A percentile compares a stretch with the other conserved stretches of the same genome.
Evolutionary conservation across 345 rosid species (phyloP).

Genomic region (Gossypium mustelinum): DNA sequence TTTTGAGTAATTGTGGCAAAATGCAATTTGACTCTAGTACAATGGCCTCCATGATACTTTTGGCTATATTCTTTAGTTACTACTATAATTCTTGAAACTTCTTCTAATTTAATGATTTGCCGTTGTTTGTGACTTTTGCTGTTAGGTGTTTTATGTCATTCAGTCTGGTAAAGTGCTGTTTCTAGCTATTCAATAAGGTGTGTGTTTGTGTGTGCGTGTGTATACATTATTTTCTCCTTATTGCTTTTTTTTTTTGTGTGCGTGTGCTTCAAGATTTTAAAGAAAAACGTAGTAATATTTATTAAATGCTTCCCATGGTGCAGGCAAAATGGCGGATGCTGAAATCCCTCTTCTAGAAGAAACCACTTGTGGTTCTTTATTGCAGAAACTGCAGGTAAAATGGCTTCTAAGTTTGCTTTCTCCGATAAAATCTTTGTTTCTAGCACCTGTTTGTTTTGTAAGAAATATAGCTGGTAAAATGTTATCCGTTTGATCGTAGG

Average conservation of each 20-base stretch:
- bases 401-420: not conserved
- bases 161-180: not conserved
- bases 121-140: not conserved
- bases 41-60: too few relatives aligned
- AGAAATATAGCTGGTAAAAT: not conserved
- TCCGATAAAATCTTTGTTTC: conserved; percentile 8
- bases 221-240: not conserved
- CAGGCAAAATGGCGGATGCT: conserved; percentile 12
- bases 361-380: conserved; percentile 73
- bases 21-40: too few relatives aligned
- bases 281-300: not conserved
- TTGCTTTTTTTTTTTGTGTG: not conserved
- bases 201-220: too few relatives aligned
- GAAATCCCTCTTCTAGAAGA: conserved; percentile 44
- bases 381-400: conserved; percentile 79
- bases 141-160: not conserved
- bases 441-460: not conserved
- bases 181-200: not conserved
- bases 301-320: conserved; percentile 16
- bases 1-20: too few relatives aligned
- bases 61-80: not conserved
- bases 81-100: not conserved
- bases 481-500: conserved; percentile 35
- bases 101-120: not conserved
- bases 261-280: not conserved